Evolutionary conservation across 495 filamentous ascomycete genomes (phyloP), one percentile per base, ranked within the genome.

Genomic region (Halenospora varia): DNA sequence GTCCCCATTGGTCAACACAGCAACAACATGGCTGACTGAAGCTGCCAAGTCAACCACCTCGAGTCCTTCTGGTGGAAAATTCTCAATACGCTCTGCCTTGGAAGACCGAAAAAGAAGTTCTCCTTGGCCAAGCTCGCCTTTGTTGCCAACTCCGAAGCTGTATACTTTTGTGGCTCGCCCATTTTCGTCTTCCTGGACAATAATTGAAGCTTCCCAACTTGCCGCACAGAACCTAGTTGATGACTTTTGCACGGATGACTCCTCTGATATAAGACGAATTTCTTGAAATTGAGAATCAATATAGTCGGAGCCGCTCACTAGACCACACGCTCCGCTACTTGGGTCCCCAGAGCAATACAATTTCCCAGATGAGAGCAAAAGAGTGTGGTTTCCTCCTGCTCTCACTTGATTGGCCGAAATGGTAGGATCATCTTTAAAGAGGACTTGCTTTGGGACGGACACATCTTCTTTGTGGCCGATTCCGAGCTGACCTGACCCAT

Each of bases 301-400:
- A 63, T 11, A 17, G 9, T 26, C 75, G 54, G 41, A 63, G 59
- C 42, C 65, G 70, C 62, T 78, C 77, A 45, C 35, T n/a, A 59
- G 22, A 44, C 82, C 82, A 63, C 78, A 82, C 48, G 82, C 75
- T 10, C 82, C 83, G 59, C 78, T 77, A 0, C 66, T 70, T 53
- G 81, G 73, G 52, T 80, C 77, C 0, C 92, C 90, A n/a, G 79
- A 73, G 48, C 78, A 79, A 68, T 83, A 88, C 10, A 89, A 72
- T 15, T 63, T 51, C 4, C 87, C 87, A 22, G 72, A 63, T 13
- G 75, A 60, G 1, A 94, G 70, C 3, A 96, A 58, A 2, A 96
- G 70, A 0, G 90, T 96, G 69, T 96, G 91, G 69, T 96, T 97
- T 6, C 93, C 93, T 17, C 93, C 92, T 9, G 88, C 85, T 55